These are phyloP conservation scores for Magnolia officinalis DNA, from an alignment of 164 flowering plant species.

Conservation along the genomic window DNA sequence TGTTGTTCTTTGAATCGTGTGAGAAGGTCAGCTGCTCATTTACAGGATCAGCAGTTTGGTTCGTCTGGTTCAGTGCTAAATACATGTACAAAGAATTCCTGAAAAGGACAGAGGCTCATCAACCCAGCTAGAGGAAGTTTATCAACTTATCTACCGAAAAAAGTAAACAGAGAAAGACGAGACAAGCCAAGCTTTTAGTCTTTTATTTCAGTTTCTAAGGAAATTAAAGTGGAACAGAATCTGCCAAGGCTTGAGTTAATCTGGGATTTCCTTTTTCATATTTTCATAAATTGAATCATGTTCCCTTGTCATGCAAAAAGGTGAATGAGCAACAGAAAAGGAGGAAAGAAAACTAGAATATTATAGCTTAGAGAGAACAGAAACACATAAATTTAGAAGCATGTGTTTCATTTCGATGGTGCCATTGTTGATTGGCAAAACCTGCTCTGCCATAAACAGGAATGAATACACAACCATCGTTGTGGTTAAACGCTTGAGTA, in stretches of 20 bases:
- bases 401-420: background rate
- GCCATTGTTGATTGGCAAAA: background rate
- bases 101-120: constrained; percentile 14
- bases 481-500: background rate
- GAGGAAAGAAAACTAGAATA: background rate
- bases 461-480: background rate
- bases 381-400: background rate
- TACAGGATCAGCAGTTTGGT: constrained; percentile 23
- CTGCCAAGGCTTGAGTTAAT: background rate
- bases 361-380: background rate
- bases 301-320: background rate
- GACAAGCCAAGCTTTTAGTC: background rate
- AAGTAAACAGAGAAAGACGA: background rate
- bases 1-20: constrained; percentile 20
- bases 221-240: background rate
- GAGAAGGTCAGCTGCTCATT: constrained; percentile 17
- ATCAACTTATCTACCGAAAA: background rate
- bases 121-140: background rate
- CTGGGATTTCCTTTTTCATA: background rate
- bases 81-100: constrained; percentile 50
- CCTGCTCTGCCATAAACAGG: background rate
- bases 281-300: background rate
- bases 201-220: background rate
- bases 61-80: constrained; percentile 29
- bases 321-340: background rate